Conservation (phyloP, 495 filamentous ascomycete genomes). For the Lindgomyces ingoldianus region DNA sequence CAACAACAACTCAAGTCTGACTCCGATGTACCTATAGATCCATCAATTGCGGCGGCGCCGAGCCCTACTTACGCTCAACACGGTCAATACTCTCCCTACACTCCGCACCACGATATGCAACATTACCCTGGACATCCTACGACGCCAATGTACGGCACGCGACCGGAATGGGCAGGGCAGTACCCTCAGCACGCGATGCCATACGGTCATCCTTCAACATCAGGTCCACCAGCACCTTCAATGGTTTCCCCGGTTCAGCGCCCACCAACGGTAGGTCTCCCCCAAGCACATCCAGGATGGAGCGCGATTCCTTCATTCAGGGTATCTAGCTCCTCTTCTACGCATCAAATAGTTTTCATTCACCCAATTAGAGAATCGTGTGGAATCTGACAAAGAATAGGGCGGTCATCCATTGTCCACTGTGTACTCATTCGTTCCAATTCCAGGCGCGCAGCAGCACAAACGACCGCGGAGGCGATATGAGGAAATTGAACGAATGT, state of each 20-base stretch:
- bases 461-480: conserved; percentile 93
- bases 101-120: conserved; percentile 83
- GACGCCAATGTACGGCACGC: conserved; percentile 61
- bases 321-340: neutral
- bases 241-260: conserved; percentile 45
- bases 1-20: conserved; percentile 81
- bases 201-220: conserved; percentile 61
- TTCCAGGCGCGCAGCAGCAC: conserved; percentile 95
- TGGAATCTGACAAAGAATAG: conserved; percentile 25
- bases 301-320: neutral
- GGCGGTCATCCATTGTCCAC: conserved; percentile 55
- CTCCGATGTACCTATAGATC: conserved; percentile 98
- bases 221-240: conserved; percentile 40
- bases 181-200: conserved; percentile 69
- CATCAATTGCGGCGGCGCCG: conserved; percentile 86
- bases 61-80: conserved; percentile 86
- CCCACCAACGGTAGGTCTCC: conserved; percentile 44
- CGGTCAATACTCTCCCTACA: conserved; percentile 78
- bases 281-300: neutral
- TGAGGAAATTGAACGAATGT: conserved; percentile 99
- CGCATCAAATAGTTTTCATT: neutral
- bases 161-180: conserved; percentile 73
- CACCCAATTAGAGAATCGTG: neutral
- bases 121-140: conserved; percentile 56
- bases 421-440: conserved; percentile 97